phyloP scores from a whole-genome alignment of 73 alveolate genomes.

The Blepharisma japonicum region DNA sequence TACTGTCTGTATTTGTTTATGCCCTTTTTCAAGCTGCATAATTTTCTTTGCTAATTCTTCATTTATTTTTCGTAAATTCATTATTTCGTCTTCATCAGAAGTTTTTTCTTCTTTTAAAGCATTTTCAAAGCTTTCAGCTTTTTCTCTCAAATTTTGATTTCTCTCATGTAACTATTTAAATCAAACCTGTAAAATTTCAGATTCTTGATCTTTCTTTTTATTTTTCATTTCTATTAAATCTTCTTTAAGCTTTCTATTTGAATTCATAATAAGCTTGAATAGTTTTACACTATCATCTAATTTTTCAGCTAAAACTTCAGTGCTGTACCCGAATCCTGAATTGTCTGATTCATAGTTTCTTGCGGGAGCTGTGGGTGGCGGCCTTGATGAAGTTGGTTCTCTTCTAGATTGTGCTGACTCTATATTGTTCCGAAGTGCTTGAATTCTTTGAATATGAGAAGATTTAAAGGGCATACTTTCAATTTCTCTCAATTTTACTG shows the following conservation, averaged over 20 bases:
- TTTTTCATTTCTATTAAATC: neutral
- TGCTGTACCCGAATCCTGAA: neutral
- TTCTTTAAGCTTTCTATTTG: neutral
- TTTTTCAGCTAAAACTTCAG: neutral
- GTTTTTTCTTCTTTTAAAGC: neutral
- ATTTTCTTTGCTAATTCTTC: neutral
- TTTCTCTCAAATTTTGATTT: neutral
- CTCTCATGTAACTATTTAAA: neutral
- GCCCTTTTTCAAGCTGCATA: neutral
- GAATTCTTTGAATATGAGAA: constrained; percentile 5
- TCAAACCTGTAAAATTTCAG: neutral
- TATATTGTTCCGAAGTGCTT: neutral
- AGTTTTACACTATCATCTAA: neutral
- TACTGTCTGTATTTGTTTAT: neutral
- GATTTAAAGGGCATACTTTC: neutral
- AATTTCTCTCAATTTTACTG: neutral
- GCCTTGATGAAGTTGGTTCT: neutral
- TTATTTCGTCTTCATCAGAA: neutral
- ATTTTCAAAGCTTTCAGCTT: neutral
- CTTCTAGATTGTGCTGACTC: neutral
- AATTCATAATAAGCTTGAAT: neutral
- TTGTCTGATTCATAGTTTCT: neutral
- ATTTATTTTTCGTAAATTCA: neutral
- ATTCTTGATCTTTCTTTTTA: neutral
- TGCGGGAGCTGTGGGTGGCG: neutral